Base-by-base conservation (phyloP, 2,329 filamentous ascomycete genomes). In the Graphiopsis chlorocephala region DNA sequence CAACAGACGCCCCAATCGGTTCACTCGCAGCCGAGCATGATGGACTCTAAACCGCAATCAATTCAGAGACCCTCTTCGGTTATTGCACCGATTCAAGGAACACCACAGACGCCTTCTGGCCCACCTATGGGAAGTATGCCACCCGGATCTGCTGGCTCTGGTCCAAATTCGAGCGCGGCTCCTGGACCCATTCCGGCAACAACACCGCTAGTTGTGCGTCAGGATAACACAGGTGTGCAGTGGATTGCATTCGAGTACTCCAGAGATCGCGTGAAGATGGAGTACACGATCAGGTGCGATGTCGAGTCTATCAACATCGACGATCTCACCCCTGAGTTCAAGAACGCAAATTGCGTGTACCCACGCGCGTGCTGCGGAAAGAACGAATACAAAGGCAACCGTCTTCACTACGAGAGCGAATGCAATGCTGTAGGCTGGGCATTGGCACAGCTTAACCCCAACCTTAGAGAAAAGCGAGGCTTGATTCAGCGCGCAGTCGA, bases 391-490 rank as follows among this genome's bases (percentile, higher is more conserved):
- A 90, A 93, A 66, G 95, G 95, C 67, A 99, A 99, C 77, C 90
- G 95, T 17, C 82, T 97, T 70, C 91, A 95, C 71, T 99, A 99
- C 78, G 95, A 99, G 82, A 97, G 92, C 17, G 95, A 99, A 80
- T 99, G 95, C 84, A 99, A 99, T 80, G 92, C 93, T 0, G 95
- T 99, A n/a, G 95, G 95, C n/a, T 99, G 95, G 95, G 94, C 94
- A 14, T 81, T 99, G 70, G 95, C 95, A 2, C 90, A 98, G 75
- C 82, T 99, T 62, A 99, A 99, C 77, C 89, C 93, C 8, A 90
- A 91, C 65, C 84, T 98, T 66, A 88, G 94, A 68, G 94, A 94
- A 71, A 98, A 98, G 84, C 87, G 95, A 71, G 95, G 95, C 8
- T 84, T 99, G 66, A 99, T 99, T 71, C 95, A 99, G 81, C 87